phyloP scores from a whole-genome alignment of 148 eudicot species.

The Polygonum maritimum region DNA sequence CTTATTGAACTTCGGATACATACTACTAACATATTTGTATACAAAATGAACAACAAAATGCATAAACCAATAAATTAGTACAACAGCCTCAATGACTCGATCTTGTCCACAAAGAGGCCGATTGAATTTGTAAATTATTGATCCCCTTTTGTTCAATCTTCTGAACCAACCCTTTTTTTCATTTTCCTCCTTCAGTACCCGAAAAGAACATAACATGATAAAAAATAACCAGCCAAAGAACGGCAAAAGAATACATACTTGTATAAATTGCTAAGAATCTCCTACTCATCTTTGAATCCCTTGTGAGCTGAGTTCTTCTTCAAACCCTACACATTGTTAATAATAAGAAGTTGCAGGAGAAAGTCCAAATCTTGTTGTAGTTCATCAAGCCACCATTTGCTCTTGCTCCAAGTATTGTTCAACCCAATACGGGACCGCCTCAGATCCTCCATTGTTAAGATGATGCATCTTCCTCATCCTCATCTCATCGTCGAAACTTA shows the following conservation, averaged over 20 bases:
- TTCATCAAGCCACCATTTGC: constrained; percentile 57
- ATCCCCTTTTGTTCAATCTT: constrained; percentile 9
- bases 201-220: not conserved
- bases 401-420: constrained; percentile 82
- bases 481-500: constrained; percentile 26
- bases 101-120: constrained; percentile 3
- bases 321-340: not conserved
- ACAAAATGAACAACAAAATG: constrained; percentile 9
- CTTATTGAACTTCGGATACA: constrained; percentile 2
- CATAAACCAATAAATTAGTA: constrained; percentile 10
- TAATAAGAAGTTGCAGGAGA: not conserved
- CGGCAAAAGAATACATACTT: constrained; percentile 6
- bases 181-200: not conserved
- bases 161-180: constrained; percentile 3
- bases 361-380: not conserved
- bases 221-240: not conserved
- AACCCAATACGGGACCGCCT: constrained; percentile 50
- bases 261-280: not conserved
- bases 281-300: not conserved
- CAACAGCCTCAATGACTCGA: not conserved
- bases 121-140: not conserved
- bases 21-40: constrained; percentile 4
- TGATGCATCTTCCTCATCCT: constrained; percentile 23
- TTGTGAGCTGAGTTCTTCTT: not conserved
- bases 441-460: constrained; percentile 32